Conservation (phyloP, 441 rosid species). For the Gossypium lobatum region DNA sequence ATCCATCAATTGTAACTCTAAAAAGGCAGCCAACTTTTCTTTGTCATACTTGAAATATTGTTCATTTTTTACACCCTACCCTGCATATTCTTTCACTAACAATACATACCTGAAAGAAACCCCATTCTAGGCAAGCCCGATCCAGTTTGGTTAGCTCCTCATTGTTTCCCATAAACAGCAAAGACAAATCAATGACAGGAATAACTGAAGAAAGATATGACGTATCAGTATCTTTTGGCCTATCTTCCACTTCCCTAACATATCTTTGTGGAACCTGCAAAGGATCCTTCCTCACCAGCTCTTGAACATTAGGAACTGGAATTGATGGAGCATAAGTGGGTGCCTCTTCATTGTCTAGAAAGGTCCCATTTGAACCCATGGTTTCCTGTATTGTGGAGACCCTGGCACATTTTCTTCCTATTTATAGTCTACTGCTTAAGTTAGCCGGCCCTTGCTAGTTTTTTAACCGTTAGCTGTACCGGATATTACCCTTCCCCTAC, state of each 20-base stretch:
- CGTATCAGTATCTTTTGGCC: neutral
- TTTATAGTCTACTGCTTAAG: neutral
- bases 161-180: conserved; percentile 11
- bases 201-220: conserved; percentile 18
- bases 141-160: conserved; percentile 22
- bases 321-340: conserved; percentile 19
- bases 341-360: conserved; percentile 3
- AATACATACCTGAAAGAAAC: conserved; percentile 27
- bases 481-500: neutral
- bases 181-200: conserved; percentile 24
- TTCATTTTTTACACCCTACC: neutral
- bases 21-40: no score
- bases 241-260: conserved; percentile 18
- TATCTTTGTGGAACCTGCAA: conserved; percentile 22
- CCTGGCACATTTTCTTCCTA: neutral
- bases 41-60: no score
- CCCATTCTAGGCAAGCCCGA: conserved; percentile 26
- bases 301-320: conserved; percentile 28
- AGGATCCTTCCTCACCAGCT: conserved; percentile 22
- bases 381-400: neutral
- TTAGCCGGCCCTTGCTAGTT: no score
- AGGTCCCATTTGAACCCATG: conserved; percentile 9
- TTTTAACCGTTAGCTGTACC: neutral
- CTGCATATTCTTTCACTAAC: neutral
- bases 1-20: neutral